Percentiles rank a stretch among this genome's conserved stretches.
Evolutionary conservation across 2,329 filamentous ascomycete genomes (phyloP).

Genomic region (Neonectria faginata): DNA sequence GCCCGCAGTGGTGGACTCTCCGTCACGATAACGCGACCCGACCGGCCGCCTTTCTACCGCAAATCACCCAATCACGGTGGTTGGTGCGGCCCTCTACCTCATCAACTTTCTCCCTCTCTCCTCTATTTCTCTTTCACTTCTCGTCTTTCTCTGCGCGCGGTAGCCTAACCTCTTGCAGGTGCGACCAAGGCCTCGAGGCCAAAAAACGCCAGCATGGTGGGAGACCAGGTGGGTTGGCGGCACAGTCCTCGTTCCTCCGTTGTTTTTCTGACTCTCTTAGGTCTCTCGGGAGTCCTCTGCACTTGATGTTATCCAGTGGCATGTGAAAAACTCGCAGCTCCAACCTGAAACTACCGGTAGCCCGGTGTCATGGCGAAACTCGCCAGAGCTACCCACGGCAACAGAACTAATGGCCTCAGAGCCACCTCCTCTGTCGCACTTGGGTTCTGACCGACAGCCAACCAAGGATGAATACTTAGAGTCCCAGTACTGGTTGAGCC

Average conservation of each 20-base stretch:
- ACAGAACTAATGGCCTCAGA: slow-evolving; percentile 40
- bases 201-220: neutral
- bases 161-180: neutral
- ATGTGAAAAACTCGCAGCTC: slow-evolving; percentile 19
- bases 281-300: neutral
- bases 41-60: neutral
- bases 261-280: neutral
- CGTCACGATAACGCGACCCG: neutral
- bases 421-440: slow-evolving; percentile 31
- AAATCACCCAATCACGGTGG: neutral
- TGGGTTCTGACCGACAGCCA: neutral
- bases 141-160: neutral
- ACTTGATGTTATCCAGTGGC: slow-evolving; percentile 10
- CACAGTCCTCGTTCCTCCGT: neutral
- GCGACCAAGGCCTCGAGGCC: no score
- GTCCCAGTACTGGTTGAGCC: slow-evolving; percentile 79
- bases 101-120: neutral
- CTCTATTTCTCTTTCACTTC: neutral
- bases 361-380: slow-evolving; percentile 27
- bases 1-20: neutral
- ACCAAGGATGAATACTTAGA: slow-evolving; percentile 69
- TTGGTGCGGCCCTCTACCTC: neutral
- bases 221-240: neutral
- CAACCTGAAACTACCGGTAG: neutral
- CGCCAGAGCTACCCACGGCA: slow-evolving; percentile 41